Evolutionary conservation across 441 rosid genomes (phyloP).

Genomic region (Metrosideros polymorpha): DNA sequence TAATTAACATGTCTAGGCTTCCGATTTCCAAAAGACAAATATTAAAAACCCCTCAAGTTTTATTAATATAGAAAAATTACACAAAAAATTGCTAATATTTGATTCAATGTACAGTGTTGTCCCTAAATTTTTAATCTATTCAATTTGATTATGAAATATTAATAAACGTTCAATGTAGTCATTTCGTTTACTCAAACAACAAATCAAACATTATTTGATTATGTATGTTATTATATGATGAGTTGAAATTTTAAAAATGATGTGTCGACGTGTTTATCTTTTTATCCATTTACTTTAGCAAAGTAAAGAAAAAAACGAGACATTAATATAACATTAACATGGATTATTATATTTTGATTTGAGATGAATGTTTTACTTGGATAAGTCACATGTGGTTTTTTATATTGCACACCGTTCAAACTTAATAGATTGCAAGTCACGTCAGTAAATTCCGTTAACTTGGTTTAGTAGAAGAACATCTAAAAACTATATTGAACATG

Average conservation of each 20-base stretch:
- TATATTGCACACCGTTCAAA: no score
- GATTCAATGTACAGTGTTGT: background rate
- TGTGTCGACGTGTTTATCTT: background rate
- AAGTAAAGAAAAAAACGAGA: background rate
- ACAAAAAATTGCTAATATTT: no score
- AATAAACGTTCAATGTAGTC: background rate
- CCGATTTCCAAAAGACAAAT: background rate
- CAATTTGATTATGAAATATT: background rate
- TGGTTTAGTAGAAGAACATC: background rate
- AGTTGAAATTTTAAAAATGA: background rate
- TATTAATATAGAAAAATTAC: background rate
- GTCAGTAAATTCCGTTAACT: background rate
- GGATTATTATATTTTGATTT: background rate
- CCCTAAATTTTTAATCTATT: accelerated
- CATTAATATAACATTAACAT: background rate
- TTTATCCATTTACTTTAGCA: background rate
- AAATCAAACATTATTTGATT: background rate
- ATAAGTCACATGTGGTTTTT: background rate
- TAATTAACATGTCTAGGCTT: background rate
- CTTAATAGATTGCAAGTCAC: background rate
- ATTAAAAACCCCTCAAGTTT: background rate
- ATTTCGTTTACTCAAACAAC: background rate
- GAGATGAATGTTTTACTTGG: background rate
- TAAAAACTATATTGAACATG: background rate
- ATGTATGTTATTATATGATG: background rate